phyloP scores from a whole-genome alignment of 768 basidiomycete genomes.

The Chalciporus chontae region DNA sequence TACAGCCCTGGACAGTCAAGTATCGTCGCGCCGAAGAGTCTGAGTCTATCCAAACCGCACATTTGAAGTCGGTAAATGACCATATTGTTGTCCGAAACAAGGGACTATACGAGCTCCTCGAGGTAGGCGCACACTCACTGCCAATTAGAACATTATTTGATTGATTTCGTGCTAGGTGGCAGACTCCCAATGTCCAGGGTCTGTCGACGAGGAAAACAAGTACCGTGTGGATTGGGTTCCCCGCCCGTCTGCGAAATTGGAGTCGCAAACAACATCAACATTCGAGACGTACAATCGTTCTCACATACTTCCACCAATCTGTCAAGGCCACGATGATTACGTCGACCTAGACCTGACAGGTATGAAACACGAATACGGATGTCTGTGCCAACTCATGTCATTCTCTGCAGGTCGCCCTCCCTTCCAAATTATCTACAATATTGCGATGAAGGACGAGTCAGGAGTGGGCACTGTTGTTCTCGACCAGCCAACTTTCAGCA shows the following conservation, averaged over 20 bases:
- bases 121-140: constrained; percentile 39
- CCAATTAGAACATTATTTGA: neutral
- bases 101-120: constrained; percentile 72
- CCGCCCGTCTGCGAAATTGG: constrained; percentile 69
- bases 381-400: neutral
- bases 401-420: constrained; percentile 69
- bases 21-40: constrained; percentile 57
- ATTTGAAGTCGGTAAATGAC: constrained; percentile 62
- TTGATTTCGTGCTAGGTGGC: constrained; percentile 48
- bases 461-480: constrained; percentile 70
- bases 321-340: constrained; percentile 76
- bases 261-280: constrained; percentile 49
- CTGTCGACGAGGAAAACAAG: constrained; percentile 55
- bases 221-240: constrained; percentile 80
- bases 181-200: constrained; percentile 85
- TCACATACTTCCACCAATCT: constrained; percentile 71
- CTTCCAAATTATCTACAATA: constrained; percentile 89
- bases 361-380: constrained; percentile 24
- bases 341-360: constrained; percentile 83
- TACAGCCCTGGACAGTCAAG: constrained; percentile 82
- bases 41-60: constrained; percentile 37
- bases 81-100: constrained; percentile 68
- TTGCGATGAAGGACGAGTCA: constrained; percentile 63
- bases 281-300: constrained; percentile 69
- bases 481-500: constrained; percentile 78